Percentiles rank a stretch among this genome's conserved stretches.
phyloP scores from a whole-genome alignment of 2,329 filamentous ascomycete genomes.

The Colletotrichum coccodes region DNA sequence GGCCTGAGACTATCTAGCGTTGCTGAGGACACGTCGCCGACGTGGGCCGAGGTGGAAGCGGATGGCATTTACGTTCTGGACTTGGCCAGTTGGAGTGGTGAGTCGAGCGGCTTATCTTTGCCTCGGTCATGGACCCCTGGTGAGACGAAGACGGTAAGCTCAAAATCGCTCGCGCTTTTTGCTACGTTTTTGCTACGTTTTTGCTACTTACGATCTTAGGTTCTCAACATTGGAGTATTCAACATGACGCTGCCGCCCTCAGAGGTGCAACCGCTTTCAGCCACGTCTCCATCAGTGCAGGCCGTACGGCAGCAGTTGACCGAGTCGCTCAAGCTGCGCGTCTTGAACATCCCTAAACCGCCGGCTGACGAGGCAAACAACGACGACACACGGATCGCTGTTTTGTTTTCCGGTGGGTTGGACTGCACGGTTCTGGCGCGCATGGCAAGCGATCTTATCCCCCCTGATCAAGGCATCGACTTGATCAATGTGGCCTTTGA shows the following conservation, averaged over 20 bases:
- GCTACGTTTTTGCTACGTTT: conserved; percentile 33
- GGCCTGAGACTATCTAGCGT: conserved; percentile 77
- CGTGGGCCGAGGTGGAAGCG: conserved; percentile 85
- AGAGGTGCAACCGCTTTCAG: conserved; percentile 36
- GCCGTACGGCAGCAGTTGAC: conserved; percentile 64
- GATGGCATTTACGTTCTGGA: conserved; percentile 81
- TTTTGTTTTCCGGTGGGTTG: conserved; percentile 93
- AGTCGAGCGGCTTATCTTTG: not conserved
- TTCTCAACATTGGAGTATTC: conserved; percentile 64
- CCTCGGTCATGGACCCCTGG: conserved; percentile 43
- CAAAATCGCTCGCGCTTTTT: conserved; percentile 32
- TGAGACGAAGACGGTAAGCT: conserved; percentile 57
- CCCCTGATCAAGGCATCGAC: conserved; percentile 76
- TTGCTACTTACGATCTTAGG: conserved; percentile 58
- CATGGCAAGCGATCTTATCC: conserved; percentile 80
- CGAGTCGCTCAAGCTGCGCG: conserved; percentile 71
- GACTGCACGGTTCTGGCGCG: conserved; percentile 92
- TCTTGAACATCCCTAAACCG: conserved; percentile 72
- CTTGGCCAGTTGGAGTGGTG: conserved; percentile 46
- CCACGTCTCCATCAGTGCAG: conserved; percentile 59
- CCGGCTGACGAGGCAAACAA: conserved; percentile 44
- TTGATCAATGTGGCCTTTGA: conserved; percentile 97
- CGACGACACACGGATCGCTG: conserved; percentile 70
- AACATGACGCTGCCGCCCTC: conserved; percentile 56
- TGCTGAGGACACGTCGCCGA: conserved; percentile 59